Conservation (phyloP, 257 asterid genomes). For the Penstemon davidsonii region DNA sequence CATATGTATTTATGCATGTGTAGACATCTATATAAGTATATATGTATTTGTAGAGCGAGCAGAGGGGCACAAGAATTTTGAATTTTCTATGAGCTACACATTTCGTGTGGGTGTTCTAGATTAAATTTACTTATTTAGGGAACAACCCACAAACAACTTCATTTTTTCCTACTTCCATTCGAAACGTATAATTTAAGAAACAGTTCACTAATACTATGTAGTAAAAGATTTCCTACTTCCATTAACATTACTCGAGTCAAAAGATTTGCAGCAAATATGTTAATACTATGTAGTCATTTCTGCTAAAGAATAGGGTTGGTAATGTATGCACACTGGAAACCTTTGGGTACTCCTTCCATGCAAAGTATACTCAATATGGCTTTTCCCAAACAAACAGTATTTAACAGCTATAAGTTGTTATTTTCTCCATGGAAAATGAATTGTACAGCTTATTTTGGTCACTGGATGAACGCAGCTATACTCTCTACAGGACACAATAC, state of each 20-base stretch:
- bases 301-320: background rate
- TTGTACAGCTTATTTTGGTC: background rate
- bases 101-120: too few relatives aligned
- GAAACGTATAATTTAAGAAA: background rate
- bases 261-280: background rate
- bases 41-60: too few relatives aligned
- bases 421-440: conserved; percentile 8
- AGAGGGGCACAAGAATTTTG: too few relatives aligned
- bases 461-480: background rate
- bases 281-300: background rate
- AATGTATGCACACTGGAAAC: background rate
- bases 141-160: too few relatives aligned
- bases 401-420: background rate
- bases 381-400: conserved; percentile 7
- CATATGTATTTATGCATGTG: too few relatives aligned
- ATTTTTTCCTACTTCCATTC: too few relatives aligned
- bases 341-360: background rate
- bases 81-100: too few relatives aligned
- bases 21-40: too few relatives aligned
- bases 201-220: background rate
- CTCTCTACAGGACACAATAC: conserved; percentile 1
- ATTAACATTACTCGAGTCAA: background rate
- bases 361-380: background rate
- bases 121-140: too few relatives aligned
- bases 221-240: too few relatives aligned